These are phyloP conservation scores for Amphirosellinia nigrospora DNA, from an alignment of 495 filamentous ascomycete genomes.

Conservation along the genomic window DNA sequence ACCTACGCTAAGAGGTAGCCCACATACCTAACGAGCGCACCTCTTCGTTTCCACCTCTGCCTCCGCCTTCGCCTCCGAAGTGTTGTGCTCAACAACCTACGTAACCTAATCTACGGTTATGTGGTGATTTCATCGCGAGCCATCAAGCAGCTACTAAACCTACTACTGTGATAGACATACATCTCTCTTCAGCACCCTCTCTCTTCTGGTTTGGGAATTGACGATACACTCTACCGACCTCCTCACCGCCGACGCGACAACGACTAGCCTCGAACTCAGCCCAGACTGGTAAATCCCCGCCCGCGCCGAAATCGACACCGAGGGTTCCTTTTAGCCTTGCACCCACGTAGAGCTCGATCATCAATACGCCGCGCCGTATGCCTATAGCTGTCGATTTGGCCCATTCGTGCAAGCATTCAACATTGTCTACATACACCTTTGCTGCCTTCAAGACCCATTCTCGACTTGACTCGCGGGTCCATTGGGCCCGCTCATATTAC, in stretches of 20 bases:
- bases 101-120: neutral
- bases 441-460: neutral
- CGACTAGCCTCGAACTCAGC: neutral
- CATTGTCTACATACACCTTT: constrained; percentile 2
- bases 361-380: constrained; percentile 11
- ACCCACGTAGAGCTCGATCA: neutral
- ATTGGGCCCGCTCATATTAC: constrained; percentile 10
- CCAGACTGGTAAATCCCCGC: neutral
- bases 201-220: constrained; percentile 10
- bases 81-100: neutral
- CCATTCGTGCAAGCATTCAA: neutral
- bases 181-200: neutral
- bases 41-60: constrained; percentile 9
- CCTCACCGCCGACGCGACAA: constrained; percentile 9
- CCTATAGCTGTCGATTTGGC: constrained; percentile 11
- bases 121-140: neutral
- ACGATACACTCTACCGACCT: constrained; percentile 16
- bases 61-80: constrained; percentile 10
- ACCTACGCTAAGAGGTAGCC: constrained; percentile 19
- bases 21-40: constrained; percentile 10
- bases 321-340: neutral
- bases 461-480: constrained; percentile 18
- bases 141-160: constrained; percentile 9
- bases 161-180: neutral
- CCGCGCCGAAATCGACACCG: neutral